These are phyloP conservation scores for Lachancea cidri DNA, from an alignment of 805 yeast species.

Conservation along the genomic window DNA sequence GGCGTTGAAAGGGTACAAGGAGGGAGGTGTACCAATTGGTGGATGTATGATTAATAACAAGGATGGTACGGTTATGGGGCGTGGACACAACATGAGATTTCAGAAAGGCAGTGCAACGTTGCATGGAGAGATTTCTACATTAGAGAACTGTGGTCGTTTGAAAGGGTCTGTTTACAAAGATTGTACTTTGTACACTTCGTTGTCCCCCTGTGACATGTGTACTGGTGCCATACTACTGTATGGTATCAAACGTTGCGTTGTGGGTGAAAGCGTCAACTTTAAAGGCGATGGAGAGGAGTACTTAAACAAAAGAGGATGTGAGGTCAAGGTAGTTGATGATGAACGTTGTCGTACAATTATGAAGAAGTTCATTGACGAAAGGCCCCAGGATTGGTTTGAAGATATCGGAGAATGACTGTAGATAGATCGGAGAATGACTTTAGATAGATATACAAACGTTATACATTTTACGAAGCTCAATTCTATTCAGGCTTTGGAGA, in stretches of 20 bases:
- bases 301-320: constrained; percentile 62
- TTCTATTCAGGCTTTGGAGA: background rate
- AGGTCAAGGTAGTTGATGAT: constrained; percentile 57
- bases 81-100: constrained; percentile 86
- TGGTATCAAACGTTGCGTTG: constrained; percentile 79
- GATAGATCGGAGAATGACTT: background rate
- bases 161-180: constrained; percentile 72
- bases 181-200: constrained; percentile 87
- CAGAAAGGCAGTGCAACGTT: constrained; percentile 79
- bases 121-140: constrained; percentile 88
- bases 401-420: constrained; percentile 54
- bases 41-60: constrained; percentile 36
- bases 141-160: constrained; percentile 88
- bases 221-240: constrained; percentile 88
- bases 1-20: constrained; percentile 59
- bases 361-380: constrained; percentile 70
- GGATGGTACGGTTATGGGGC: constrained; percentile 77
- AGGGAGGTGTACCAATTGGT: constrained; percentile 90
- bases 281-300: constrained; percentile 74
- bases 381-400: constrained; percentile 77
- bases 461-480: constrained; percentile 1
- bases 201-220: constrained; percentile 95
- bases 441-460: background rate
- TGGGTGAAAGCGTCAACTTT: constrained; percentile 85
- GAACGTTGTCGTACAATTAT: constrained; percentile 63